Evolutionary conservation across 2,329 filamentous ascomycete genomes (phyloP), one percentile per base, ranked within the genome.

Genomic region (Neofusicoccum ribis): DNA sequence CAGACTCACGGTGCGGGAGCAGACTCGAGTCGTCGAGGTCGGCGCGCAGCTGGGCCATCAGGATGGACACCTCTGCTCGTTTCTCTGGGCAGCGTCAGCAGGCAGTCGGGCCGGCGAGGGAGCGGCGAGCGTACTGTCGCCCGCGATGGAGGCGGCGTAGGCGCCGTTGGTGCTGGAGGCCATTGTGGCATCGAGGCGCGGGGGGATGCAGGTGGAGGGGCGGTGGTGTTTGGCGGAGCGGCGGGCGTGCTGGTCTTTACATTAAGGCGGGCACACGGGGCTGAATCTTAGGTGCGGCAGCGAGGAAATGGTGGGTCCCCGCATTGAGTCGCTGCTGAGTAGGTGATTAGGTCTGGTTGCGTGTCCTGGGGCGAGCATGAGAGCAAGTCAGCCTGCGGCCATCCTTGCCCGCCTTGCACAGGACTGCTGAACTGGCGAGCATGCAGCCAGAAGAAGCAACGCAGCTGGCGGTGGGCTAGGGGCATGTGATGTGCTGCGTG

Each of bases 11-110:
- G 69, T 87, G 78, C 59, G 87, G 78, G 5, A 83, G 79, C 46
- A 93, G 82, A 27, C 80, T 83, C 56, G 82, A 80, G n/a, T 84
- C 81, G 59, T 85, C 77, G 1, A 92, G 78, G 73, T 94, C 90
- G 59, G 83, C 74, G 6, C 82, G 80, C 46, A 96, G 82, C 49
- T 83, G 83, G 46, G 83, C 78, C 69, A 95, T 79, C 15, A 95
- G 79, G 62, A 82, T 81, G 15, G 83, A 87, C 46, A 94, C 90
- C 63, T 91, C 86, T 66, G 86, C 81, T 65, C 90, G 82, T 79
- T 93, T 93, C 85, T 92, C 76, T 78, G 62, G 39, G 36, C 43
- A 31, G 49, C 47, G 50, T 65, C 58, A 65, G 64, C 43, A 15
- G 14, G n/a, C 1, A 20, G 49, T 43, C 50, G 47, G 52, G 63